These are phyloP conservation scores for Pleodorina starrii DNA, from an alignment of 139 green algal species.

Conservation along the genomic window DNA sequence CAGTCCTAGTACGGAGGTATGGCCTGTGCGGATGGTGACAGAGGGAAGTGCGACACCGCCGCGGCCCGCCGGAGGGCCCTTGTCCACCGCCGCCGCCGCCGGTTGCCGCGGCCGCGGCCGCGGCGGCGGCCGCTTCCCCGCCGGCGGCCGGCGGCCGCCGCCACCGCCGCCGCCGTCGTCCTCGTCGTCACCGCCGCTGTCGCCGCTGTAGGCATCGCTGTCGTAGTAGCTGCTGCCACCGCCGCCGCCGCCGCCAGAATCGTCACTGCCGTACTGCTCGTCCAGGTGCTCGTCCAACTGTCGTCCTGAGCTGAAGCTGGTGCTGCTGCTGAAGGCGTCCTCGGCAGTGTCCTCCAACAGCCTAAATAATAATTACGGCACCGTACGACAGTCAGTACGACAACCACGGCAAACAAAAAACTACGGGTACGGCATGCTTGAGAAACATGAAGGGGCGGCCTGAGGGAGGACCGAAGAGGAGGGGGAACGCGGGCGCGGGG, in stretches of 20 bases:
- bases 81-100: not conserved
- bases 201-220: not conserved
- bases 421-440: too few species aligned
- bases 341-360: slow-evolving; percentile 45
- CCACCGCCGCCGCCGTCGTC: not conserved
- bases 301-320: slow-evolving; percentile 20
- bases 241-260: not conserved
- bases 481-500: not conserved
- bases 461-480: not conserved
- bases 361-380: not conserved
- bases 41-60: not conserved
- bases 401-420: too few species aligned
- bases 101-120: not conserved
- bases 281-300: not conserved
- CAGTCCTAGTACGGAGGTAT: not conserved
- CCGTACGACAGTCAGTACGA: too few species aligned
- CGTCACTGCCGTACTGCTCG: not conserved
- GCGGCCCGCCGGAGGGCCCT: not conserved
- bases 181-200: not conserved
- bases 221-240: not conserved
- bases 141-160: not conserved
- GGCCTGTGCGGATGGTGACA: not conserved
- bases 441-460: not conserved
- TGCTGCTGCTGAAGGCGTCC: slow-evolving; percentile 42
- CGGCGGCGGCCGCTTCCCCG: not conserved